Conservation (phyloP, 1,284 basidiomycete species). For the Rhodofomes roseus region DNA sequence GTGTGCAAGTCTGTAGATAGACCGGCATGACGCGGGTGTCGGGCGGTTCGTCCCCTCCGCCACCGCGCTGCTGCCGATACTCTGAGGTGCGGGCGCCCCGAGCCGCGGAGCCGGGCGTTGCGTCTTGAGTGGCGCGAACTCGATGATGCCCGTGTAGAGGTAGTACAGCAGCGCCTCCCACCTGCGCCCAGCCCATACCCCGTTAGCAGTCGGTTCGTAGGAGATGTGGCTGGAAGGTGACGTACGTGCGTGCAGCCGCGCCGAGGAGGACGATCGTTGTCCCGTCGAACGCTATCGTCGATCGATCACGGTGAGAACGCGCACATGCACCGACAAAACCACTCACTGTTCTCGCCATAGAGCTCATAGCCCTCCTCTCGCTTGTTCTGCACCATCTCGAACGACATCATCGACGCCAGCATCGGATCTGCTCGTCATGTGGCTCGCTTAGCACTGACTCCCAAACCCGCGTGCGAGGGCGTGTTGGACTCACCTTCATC, state of each 20-base stretch:
- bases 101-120: background rate
- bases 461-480: background rate
- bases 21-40: conserved; percentile 8
- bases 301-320: conserved; percentile 1
- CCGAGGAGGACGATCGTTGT: conserved; percentile 12
- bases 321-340: background rate
- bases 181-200: conserved; percentile 5
- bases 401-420: conserved; percentile 4
- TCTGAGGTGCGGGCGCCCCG: background rate
- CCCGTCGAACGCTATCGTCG: conserved; percentile 4
- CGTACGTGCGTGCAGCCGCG: conserved; percentile 13
- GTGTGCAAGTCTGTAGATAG: conserved; percentile 11
- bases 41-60: conserved; percentile 1
- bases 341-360: background rate
- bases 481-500: background rate
- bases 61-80: background rate
- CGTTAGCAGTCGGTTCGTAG: background rate
- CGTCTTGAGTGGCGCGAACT: conserved; percentile 14
- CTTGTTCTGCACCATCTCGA: conserved; percentile 3
- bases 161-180: conserved; percentile 18
- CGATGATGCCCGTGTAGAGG: conserved; percentile 16
- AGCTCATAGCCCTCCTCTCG: conserved; percentile 2
- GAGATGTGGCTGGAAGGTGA: background rate
- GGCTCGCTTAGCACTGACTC: background rate
- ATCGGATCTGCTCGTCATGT: background rate